These are phyloP conservation scores for Phytophthora melonis DNA, from an alignment of 352 stramenopile genomes.

Conservation along the genomic window DNA sequence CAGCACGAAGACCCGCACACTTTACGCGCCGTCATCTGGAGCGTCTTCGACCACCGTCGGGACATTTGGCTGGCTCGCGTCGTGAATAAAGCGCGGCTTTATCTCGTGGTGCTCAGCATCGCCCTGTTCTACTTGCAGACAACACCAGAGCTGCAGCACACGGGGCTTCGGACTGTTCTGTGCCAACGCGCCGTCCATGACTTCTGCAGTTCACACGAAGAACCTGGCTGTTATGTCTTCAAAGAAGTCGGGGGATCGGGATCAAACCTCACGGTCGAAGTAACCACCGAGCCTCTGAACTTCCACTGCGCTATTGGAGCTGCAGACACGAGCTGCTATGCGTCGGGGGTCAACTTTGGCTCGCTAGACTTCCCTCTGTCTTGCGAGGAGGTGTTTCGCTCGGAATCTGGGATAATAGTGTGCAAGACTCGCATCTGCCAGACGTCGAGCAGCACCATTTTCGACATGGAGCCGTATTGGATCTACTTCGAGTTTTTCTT, in stretches of 20 bases:
- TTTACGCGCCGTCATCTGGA: slow-evolving; percentile 50
- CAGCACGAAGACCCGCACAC: slow-evolving; percentile 36
- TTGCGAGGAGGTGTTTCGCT: slow-evolving; percentile 39
- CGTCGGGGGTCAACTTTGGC: slow-evolving; percentile 43
- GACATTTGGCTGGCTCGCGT: slow-evolving; percentile 28
- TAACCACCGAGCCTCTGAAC: slow-evolving; percentile 33
- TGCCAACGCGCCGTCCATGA: slow-evolving; percentile 51
- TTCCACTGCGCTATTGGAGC: slow-evolving; percentile 38
- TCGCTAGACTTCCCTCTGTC: slow-evolving; percentile 32
- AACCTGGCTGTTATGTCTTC: slow-evolving; percentile 52
- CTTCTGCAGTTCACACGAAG: slow-evolving; percentile 44
- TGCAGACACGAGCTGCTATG: slow-evolving; percentile 36
- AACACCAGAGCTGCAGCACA: slow-evolving; percentile 58
- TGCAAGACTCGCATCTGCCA: slow-evolving; percentile 58
- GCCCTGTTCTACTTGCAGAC: slow-evolving; percentile 66
- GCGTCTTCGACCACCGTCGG: slow-evolving; percentile 57
- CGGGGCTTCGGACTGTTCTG: slow-evolving; percentile 44
- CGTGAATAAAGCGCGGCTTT: slow-evolving; percentile 45
- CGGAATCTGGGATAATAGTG: slow-evolving; percentile 22
- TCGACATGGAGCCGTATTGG: slow-evolving; percentile 64
- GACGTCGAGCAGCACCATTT: slow-evolving; percentile 20
- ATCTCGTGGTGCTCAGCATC: slow-evolving; percentile 52
- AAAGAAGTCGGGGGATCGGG: slow-evolving; percentile 13
- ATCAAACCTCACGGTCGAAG: slow-evolving; percentile 10
- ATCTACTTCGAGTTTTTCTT: slow-evolving; percentile 62